Evolutionary conservation across 108 stramenopile genomes (phyloP).

Genomic region (Stephanodiscus minutulus): DNA sequence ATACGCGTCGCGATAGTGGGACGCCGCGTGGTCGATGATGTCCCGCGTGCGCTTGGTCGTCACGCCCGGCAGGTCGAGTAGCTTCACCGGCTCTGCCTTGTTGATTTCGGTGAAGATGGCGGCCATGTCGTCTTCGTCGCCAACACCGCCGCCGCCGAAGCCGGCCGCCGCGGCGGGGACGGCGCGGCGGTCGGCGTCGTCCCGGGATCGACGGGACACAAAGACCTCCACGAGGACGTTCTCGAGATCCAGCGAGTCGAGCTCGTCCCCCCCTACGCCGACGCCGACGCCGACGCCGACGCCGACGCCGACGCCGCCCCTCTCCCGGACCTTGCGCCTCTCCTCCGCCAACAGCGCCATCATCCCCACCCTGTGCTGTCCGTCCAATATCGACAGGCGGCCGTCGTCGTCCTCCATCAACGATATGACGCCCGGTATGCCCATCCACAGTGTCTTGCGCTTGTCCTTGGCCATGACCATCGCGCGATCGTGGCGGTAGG

Average conservation of each 20-base stretch:
- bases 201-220: not conserved
- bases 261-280: not conserved
- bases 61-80: slow-evolving; percentile 78
- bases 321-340: slow-evolving; percentile 25
- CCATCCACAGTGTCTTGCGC: slow-evolving; percentile 60
- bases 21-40: slow-evolving; percentile 67
- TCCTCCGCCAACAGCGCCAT: slow-evolving; percentile 65
- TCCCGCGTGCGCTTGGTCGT: slow-evolving; percentile 57
- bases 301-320: not conserved
- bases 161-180: too few relatives aligned
- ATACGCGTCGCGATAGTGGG: slow-evolving; percentile 46
- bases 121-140: slow-evolving; percentile 51
- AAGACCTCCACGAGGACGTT: slow-evolving; percentile 85
- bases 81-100: slow-evolving; percentile 83
- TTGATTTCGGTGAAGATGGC: slow-evolving; percentile 88
- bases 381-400: slow-evolving; percentile 74
- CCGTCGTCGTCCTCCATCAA: slow-evolving; percentile 69
- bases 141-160: not conserved
- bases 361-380: slow-evolving; percentile 91
- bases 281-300: not conserved
- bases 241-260: slow-evolving; percentile 58
- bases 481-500: slow-evolving; percentile 75
- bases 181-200: not conserved
- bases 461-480: slow-evolving; percentile 75
- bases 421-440: slow-evolving; percentile 79